Evolutionary conservation across 345 rosid genomes (phyloP).

Genomic region (Citrus sinensis): DNA sequence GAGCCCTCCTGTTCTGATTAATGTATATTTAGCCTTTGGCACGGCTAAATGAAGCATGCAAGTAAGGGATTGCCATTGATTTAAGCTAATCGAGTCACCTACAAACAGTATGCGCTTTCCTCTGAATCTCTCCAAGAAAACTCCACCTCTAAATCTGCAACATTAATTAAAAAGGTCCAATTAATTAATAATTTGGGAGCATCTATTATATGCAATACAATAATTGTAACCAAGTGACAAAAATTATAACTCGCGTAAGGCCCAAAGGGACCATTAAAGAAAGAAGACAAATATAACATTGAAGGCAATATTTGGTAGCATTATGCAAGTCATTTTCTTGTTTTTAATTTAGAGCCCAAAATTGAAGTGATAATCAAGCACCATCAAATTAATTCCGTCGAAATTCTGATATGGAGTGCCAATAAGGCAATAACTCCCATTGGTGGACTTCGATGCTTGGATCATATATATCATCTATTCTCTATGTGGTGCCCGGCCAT

Average conservation of each 20-base stretch:
- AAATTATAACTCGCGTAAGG: neutral
- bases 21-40: constrained; percentile 23
- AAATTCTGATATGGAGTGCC: neutral
- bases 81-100: constrained; percentile 47
- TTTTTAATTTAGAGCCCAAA: neutral
- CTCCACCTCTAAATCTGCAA: constrained; percentile 34
- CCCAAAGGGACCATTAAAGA: neutral
- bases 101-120: constrained; percentile 52
- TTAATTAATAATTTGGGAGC: neutral
- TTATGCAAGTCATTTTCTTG: neutral
- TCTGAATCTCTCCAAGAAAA: constrained; percentile 26
- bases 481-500: neutral
- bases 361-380: neutral
- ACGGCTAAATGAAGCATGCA: constrained; percentile 42
- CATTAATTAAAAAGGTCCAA: neutral
- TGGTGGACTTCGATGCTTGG: neutral
- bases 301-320: neutral
- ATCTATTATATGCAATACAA: neutral
- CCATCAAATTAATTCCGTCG: neutral
- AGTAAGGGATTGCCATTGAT: constrained; percentile 48
- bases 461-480: neutral
- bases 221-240: neutral
- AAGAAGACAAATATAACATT: neutral
- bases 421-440: neutral
- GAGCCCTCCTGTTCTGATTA: constrained; percentile 12